Base-by-base conservation (phyloP, 1,284 basidiomycete genomes). In the Apiotrichum brassicae region DNA sequence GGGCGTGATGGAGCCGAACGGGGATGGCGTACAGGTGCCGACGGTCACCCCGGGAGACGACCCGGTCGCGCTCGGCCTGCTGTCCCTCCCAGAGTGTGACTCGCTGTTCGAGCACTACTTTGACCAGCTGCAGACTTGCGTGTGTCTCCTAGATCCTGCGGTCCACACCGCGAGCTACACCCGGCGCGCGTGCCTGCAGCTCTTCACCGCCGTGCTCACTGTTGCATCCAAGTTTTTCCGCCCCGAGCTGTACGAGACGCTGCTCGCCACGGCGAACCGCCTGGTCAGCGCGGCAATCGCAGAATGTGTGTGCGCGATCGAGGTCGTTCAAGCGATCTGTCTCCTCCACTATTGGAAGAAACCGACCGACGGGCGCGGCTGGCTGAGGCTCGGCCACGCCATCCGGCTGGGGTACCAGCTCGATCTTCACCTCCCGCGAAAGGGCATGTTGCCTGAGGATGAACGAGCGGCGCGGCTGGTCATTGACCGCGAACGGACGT, bases 401-500 rank as follows among this genome's bases (percentile, higher is more conserved):
- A 60, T 66, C 8, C 50, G 64, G 1, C 54, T 60, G 14, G 64
- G 60, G 2, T 60, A 58, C 37, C 61, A 64, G 51, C 53, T 64
- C 5, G 57, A 58, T 11, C 33, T 63, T 13, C 59, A 62, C 43
- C 53, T 62, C 13, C 50, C 49, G 1, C 46, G 45, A 3, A 48
- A 47, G 36, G 30, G 56, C 9, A 53, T 57, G 14, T 40, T 62
- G 8, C 62, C 64, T 0, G 34, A 43, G 8, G 56, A 58, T 37
- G 55, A 63, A 41, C 37, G 55, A 9, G 50, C 51, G n/a, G 57
- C 57, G 26, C 42, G 63, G 8, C 42, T 46, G 8, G 46, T 51
- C 2, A 38, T 63, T 42, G 59, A 60, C 30, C 52, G 56, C 9
- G 60, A 62, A 30, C 46, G 60, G 11, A 58, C 56, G 9, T 62